Evolutionary conservation across 1,284 basidiomycete species (phyloP).

Genomic region (Cystobasidium pallidum): DNA sequence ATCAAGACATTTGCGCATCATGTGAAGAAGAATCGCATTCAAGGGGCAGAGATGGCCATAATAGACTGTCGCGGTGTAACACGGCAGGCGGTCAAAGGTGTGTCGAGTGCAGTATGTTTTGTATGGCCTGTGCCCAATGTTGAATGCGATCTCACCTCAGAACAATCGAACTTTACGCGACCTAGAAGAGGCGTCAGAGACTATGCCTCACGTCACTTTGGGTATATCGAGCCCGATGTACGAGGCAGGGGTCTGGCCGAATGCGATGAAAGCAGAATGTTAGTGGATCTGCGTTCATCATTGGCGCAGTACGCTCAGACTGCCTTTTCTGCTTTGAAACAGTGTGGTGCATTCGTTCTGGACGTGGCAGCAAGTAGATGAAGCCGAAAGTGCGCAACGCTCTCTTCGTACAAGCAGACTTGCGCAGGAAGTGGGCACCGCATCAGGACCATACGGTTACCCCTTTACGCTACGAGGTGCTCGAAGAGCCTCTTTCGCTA

Average conservation of each 20-base stretch:
- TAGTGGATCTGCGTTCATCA: not conserved
- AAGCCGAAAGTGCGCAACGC: constrained; percentile 28
- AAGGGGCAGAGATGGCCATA: constrained; percentile 27
- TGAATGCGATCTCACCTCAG: not conserved
- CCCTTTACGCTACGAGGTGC: constrained; percentile 19
- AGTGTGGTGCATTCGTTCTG: constrained; percentile 40
- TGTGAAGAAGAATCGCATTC: constrained; percentile 20
- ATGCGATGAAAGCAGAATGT: constrained; percentile 36
- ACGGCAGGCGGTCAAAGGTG: constrained; percentile 34
- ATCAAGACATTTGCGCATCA: constrained; percentile 27
- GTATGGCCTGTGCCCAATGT: not conserved
- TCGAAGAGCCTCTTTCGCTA: constrained; percentile 32
- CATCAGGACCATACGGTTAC: not conserved
- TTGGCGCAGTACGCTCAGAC: not conserved
- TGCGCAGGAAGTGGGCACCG: constrained; percentile 13
- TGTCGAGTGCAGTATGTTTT: not conserved
- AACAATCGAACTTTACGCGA: constrained; percentile 8
- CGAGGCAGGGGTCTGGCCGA: constrained; percentile 25
- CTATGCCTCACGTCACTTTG: constrained; percentile 33
- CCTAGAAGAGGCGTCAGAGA: constrained; percentile 29
- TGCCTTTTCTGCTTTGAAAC: not conserved
- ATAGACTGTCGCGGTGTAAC: constrained; percentile 32
- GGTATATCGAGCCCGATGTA: constrained; percentile 24
- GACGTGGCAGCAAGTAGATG: constrained; percentile 40
- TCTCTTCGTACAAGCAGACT: constrained; percentile 34